Evolutionary conservation across 78 protist genomes (phyloP).

Genomic region (Polysphondylium violaceum): DNA sequence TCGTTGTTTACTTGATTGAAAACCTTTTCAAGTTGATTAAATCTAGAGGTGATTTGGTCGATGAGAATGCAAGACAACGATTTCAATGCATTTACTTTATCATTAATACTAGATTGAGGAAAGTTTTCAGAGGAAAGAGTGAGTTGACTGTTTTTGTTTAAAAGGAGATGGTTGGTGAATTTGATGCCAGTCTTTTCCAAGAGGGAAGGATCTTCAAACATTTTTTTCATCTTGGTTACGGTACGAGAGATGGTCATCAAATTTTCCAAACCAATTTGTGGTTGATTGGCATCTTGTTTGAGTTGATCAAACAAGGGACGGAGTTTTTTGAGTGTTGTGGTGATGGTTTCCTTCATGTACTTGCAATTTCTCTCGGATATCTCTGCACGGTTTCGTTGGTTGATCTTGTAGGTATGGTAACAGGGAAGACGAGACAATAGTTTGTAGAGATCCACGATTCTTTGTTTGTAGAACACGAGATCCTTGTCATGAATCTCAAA

Average conservation of each 20-base stretch:
- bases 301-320: background rate
- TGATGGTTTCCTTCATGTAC: conserved; percentile 27
- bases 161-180: background rate
- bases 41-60: background rate
- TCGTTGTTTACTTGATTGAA: conserved; percentile 5
- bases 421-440: background rate
- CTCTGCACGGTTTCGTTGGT: background rate
- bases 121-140: background rate
- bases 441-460: background rate
- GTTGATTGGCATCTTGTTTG: background rate
- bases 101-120: background rate
- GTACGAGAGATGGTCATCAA: conserved; percentile 1
- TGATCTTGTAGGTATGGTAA: conserved; percentile 12
- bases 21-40: background rate
- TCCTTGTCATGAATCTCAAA: background rate
- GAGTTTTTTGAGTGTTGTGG: background rate
- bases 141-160: background rate
- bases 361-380: conserved; percentile 8
- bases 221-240: conserved; percentile 15
- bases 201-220: conserved; percentile 20
- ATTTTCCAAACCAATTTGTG: background rate
- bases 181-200: background rate
- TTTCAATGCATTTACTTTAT: conserved; percentile 1
- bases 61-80: background rate
- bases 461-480: background rate